Conservation (phyloP, 1,284 basidiomycete genomes). For the Puccinia novopanici region DNA sequence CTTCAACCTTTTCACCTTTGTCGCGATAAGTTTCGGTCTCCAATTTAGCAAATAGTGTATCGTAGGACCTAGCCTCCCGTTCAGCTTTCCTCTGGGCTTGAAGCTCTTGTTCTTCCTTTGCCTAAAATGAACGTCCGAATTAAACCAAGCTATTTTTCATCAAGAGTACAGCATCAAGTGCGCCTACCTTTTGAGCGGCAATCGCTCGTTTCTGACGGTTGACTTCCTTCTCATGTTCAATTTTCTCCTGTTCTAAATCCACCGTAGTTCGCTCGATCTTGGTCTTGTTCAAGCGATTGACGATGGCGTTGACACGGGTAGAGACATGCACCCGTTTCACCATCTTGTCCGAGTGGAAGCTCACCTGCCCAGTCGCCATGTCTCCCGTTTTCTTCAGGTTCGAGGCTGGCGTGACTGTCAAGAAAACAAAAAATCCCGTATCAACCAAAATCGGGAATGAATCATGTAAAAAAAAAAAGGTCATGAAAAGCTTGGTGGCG, state of each 20-base stretch:
- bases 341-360: conserved; percentile 85
- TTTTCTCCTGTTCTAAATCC: conserved; percentile 38
- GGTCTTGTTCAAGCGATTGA: conserved; percentile 94
- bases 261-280: conserved; percentile 63
- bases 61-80: conserved; percentile 42
- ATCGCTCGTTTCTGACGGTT: conserved; percentile 34
- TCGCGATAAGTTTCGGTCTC: conserved; percentile 32
- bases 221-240: conserved; percentile 41
- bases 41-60: conserved; percentile 22
- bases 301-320: conserved; percentile 81
- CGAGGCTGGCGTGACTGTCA: conserved; percentile 43
- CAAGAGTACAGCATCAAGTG: no score
- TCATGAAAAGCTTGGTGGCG: background rate
- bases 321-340: conserved; percentile 73
- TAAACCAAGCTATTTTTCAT: background rate
- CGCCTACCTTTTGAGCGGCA: conserved; percentile 31
- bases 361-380: conserved; percentile 92
- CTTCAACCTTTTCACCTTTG: conserved; percentile 50
- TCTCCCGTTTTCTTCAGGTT: conserved; percentile 81
- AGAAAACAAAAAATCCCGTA: background rate
- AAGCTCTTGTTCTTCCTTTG: conserved; percentile 34
- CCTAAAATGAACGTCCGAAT: conserved; percentile 1
- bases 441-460: background rate
- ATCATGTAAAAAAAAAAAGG: conserved; percentile 9
- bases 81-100: conserved; percentile 43